A percentile compares a stretch with the other conserved stretches of the same genome.
Conservation (phyloP, 2,329 filamentous ascomycete species). For the Pestalotiopsis sp. region DNA sequence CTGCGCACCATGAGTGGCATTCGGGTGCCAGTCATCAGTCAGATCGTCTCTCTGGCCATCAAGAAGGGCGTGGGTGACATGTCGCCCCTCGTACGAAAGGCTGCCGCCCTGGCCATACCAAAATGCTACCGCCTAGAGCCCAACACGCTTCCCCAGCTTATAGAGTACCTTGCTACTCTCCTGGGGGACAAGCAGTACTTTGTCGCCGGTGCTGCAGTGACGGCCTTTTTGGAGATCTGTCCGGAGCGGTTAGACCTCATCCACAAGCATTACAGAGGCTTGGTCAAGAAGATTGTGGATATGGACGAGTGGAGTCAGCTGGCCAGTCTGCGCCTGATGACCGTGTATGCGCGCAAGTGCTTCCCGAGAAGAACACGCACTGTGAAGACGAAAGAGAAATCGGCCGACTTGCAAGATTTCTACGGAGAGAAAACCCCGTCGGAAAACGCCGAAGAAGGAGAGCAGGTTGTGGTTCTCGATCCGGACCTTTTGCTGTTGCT, state of each 20-base stretch:
- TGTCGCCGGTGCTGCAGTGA: conserved; percentile 91
- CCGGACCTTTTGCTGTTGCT: conserved; percentile 83
- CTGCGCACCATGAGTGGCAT: conserved; percentile 97
- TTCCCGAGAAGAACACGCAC: conserved; percentile 74
- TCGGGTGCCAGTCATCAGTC: conserved; percentile 94
- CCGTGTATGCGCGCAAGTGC: conserved; percentile 81
- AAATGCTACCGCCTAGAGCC: conserved; percentile 95
- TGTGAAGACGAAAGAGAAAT: conserved; percentile 43
- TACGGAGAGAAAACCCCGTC: conserved; percentile 74
- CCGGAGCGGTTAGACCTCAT: conserved; percentile 86
- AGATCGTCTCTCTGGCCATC: conserved; percentile 94
- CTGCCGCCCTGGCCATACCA: conserved; percentile 89
- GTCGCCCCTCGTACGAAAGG: conserved; percentile 90
- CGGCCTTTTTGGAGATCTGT: conserved; percentile 86
- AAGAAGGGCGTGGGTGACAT: conserved; percentile 93
- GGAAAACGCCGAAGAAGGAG: conserved; percentile 41
- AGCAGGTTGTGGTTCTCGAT: conserved; percentile 69
- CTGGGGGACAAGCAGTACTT: conserved; percentile 93
- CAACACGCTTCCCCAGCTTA: conserved; percentile 78
- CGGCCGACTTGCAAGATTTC: conserved; percentile 67
- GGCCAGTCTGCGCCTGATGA: conserved; percentile 79
- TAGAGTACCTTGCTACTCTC: conserved; percentile 78
- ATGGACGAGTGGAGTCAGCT: conserved; percentile 99
- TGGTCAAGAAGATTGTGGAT: conserved; percentile 90
- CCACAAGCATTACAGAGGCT: conserved; percentile 82